Percentiles rank a stretch among this genome's conserved stretches.
These are phyloP conservation scores for Lactarius hatsudake DNA, from an alignment of 768 basidiomycete species.

Conservation along the genomic window DNA sequence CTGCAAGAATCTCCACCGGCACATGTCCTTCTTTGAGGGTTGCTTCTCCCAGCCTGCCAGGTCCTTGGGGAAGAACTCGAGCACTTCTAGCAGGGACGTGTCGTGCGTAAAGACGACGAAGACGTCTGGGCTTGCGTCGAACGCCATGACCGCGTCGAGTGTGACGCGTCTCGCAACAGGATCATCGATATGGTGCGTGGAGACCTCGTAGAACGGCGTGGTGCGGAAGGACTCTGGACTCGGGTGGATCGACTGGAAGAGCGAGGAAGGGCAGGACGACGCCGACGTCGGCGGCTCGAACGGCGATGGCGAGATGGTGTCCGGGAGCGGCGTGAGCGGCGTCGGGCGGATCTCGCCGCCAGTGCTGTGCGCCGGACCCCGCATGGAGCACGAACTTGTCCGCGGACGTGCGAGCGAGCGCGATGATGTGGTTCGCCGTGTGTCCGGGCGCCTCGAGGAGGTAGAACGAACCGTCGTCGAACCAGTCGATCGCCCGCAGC, in stretches of 20 bases:
- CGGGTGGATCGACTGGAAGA: neutral
- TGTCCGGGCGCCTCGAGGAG: neutral
- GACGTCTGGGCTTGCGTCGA: no score
- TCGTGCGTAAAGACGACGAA: no score
- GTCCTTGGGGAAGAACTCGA: neutral
- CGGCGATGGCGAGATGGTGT: neutral
- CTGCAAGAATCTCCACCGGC: neutral
- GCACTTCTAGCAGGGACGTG: neutral
- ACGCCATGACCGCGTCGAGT: no score
- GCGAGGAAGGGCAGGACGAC: neutral
- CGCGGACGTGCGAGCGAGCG: neutral
- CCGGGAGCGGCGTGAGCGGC: neutral
- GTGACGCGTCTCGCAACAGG: neutral
- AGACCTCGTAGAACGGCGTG: neutral
- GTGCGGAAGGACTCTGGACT: neutral
- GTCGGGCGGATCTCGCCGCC: neutral
- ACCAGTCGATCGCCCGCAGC: conserved; percentile 2
- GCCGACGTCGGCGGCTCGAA: neutral
- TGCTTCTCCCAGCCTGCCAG: neutral
- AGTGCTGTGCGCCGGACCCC: neutral
- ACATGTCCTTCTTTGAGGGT: neutral
- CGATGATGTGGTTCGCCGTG: neutral
- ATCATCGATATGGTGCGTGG: neutral
- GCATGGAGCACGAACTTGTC: neutral
- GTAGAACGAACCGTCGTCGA: neutral